phyloP scores from a whole-genome alignment of 495 filamentous ascomycete genomes.

The Symbiotaphrina buchneri region DNA sequence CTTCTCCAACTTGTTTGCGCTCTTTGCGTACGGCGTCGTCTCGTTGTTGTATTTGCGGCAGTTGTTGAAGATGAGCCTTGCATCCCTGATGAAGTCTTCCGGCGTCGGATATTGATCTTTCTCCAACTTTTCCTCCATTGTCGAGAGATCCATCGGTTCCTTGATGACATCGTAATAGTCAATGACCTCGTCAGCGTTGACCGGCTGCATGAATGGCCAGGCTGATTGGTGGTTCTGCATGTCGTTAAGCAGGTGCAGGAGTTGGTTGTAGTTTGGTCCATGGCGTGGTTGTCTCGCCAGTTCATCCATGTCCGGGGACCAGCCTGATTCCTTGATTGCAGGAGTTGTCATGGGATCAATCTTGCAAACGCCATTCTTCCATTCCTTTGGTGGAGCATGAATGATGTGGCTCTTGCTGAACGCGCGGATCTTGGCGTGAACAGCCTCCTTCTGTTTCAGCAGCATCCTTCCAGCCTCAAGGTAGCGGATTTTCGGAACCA shows the following conservation, averaged over 20 bases:
- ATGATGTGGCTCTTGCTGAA: constrained; percentile 76
- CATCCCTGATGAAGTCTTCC: constrained; percentile 85
- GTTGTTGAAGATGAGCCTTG: constrained; percentile 81
- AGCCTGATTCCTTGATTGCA: constrained; percentile 74
- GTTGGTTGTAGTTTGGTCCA: constrained; percentile 85
- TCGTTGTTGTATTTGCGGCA: constrained; percentile 94
- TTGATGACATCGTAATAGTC: constrained; percentile 98
- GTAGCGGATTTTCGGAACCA: constrained; percentile 89
- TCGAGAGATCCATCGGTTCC: constrained; percentile 89
- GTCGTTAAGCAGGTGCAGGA: constrained; percentile 82
- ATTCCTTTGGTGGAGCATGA: constrained; percentile 65
- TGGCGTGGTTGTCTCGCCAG: constrained; percentile 90
- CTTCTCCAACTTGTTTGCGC: constrained; percentile 86
- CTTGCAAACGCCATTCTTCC: constrained; percentile 44
- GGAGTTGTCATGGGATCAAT: constrained; percentile 68
- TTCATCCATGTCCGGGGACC: constrained; percentile 95
- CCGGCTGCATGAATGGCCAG: constrained; percentile 89
- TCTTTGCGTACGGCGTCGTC: constrained; percentile 85
- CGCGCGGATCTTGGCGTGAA: constrained; percentile 82
- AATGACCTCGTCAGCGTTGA: constrained; percentile 82
- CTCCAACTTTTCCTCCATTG: constrained; percentile 91
- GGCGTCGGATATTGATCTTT: constrained; percentile 78
- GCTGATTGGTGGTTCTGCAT: constrained; percentile 79
- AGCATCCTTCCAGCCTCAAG: constrained; percentile 89
- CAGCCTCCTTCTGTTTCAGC: constrained; percentile 86